phyloP scores from a whole-genome alignment of 768 basidiomycete genomes.

The Pulveroboletus frians region DNA sequence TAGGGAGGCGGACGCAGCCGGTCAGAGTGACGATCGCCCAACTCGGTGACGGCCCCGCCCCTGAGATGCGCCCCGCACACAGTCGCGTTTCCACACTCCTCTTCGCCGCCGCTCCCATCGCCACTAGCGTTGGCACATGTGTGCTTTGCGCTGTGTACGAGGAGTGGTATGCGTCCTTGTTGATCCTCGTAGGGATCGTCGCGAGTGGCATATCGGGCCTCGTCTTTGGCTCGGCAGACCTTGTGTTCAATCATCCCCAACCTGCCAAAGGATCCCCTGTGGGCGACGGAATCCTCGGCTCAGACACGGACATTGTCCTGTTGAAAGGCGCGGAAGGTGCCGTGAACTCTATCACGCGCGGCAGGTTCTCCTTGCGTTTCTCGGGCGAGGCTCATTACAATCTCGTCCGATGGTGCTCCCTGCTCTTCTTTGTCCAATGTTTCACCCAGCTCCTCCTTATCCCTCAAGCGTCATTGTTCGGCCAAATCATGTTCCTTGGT shows the following conservation, averaged over 20 bases:
- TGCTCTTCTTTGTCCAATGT: constrained; percentile 20
- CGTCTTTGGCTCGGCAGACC: constrained; percentile 21
- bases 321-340: constrained; percentile 15
- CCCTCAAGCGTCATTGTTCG: constrained; percentile 25
- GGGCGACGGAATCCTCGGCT: constrained; percentile 28
- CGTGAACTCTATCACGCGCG: constrained; percentile 25
- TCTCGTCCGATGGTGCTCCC: constrained; percentile 18
- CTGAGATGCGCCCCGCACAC: constrained; percentile 5
- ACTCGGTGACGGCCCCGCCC: constrained; percentile 6
- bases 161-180: constrained; percentile 25
- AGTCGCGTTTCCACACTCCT: background rate
- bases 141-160: constrained; percentile 12
- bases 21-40: constrained; percentile 8
- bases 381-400: constrained; percentile 5
- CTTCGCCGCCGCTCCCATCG: constrained; percentile 19
- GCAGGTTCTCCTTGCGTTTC: constrained; percentile 23
- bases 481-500: constrained; percentile 28
- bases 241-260: constrained; percentile 19
- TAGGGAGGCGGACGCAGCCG: constrained; percentile 7
- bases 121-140: constrained; percentile 18
- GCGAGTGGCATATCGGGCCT: constrained; percentile 27
- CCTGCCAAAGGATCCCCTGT: constrained; percentile 23
- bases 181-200: constrained; percentile 29
- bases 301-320: constrained; percentile 18
- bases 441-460: constrained; percentile 28